Evolutionary conservation across 768 basidiomycete species (phyloP).

Genomic region (Bullera alba): DNA sequence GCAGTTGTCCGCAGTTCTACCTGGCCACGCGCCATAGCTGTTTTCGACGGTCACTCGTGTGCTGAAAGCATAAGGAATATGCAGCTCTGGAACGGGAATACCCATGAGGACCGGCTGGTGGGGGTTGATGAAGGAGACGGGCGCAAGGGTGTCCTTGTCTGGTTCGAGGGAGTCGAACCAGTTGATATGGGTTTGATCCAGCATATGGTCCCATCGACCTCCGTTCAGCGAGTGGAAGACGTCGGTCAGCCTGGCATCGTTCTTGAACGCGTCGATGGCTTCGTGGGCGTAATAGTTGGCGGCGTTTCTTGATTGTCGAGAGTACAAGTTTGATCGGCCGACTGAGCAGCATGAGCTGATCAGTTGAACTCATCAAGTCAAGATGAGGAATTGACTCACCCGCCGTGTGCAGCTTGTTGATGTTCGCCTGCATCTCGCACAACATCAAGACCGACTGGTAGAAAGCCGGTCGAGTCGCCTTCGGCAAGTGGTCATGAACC

Average conservation of each 20-base stretch:
- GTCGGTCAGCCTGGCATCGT: slow-evolving; percentile 58
- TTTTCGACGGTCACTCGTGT: slow-evolving; percentile 62
- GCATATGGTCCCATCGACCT: slow-evolving; percentile 62
- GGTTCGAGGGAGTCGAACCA: slow-evolving; percentile 59
- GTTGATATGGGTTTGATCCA: slow-evolving; percentile 22
- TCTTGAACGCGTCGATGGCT: slow-evolving; percentile 56
- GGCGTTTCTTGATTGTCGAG: slow-evolving; percentile 59
- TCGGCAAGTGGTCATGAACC: slow-evolving; percentile 54
- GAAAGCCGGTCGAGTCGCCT: slow-evolving; percentile 55
- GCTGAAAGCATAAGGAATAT: slow-evolving; percentile 21
- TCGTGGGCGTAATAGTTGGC: slow-evolving; percentile 56
- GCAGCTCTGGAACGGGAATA: slow-evolving; percentile 26
- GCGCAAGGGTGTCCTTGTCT: slow-evolving; percentile 54
- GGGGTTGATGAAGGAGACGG: slow-evolving; percentile 44
- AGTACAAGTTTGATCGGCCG: slow-evolving; percentile 58
- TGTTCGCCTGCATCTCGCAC: slow-evolving; percentile 53
- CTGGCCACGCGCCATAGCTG: slow-evolving; percentile 60
- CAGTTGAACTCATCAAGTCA: neutral
- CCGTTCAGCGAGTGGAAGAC: slow-evolving; percentile 58
- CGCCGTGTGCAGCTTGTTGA: slow-evolving; percentile 56
- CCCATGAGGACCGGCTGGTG: slow-evolving; percentile 54
- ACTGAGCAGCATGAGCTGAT: slow-evolving; percentile 2
- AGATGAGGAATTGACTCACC: slow-evolving; percentile 36
- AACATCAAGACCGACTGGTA: slow-evolving; percentile 56
- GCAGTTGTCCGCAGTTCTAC: slow-evolving; percentile 60